Evolutionary conservation across 2,329 filamentous ascomycete genomes (phyloP), one percentile per base, ranked within the genome.

Genomic region (Cordyceps fumosorosea): DNA sequence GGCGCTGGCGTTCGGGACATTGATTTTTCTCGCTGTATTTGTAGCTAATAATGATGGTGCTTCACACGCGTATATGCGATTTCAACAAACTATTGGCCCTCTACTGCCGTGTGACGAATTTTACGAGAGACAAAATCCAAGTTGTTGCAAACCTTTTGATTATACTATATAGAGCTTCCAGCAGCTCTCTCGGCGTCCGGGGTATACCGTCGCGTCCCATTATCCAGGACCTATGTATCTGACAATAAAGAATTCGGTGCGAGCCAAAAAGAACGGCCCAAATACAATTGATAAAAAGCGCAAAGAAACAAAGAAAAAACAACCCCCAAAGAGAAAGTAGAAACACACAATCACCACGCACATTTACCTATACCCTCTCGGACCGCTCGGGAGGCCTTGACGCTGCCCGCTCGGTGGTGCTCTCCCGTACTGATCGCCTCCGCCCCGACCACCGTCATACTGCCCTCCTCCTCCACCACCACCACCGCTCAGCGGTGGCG

Each of bases 371-470:
- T 76, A 75, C 22, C 71, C 74, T 65, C 78, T 72, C 6, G 80
- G 79, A n/a, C 78, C 78, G 62, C 74, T 76, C 2, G 80, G 79
- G 58, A 82, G 66, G 16, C 80, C 80, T 62, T 71, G 77, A 55
- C 75, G 69, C 64, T 74, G 71, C 58, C n/a, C 64, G 47, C 34
- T 56, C 22, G 16, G 51, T 34, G 24, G 40, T 7, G 50, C 32
- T 56, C 55, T 42, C 3, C 56, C 62, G 44, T 60, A 60, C 26
- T 54, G 55, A 53, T 62, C 54, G 5, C 53, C 44, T 7, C 65
- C 69, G 26, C 70, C 71, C 10, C 75, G 47, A 1, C 72, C 70
- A 16, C 73, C 73, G 11, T 71, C 68, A 60, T 78, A 53, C 26
- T 52, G 54, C 14, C 47, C 56, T 52, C 37, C 20, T 8, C 55